Conservation (phyloP, 2,329 filamentous ascomycete species). For the Fusarium nematophilum region DNA sequence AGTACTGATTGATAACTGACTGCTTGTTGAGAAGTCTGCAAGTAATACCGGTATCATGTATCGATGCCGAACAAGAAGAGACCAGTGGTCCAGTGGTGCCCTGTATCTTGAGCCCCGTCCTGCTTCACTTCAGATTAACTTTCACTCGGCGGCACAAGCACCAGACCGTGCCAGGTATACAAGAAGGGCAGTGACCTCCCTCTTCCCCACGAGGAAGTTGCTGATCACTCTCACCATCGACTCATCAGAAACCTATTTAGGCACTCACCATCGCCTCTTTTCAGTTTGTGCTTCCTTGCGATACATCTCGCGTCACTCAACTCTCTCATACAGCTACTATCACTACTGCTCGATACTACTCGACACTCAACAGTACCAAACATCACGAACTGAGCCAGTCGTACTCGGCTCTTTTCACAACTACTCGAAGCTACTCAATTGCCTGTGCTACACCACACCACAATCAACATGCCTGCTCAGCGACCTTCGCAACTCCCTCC, state of each 20-base stretch:
- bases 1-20: no score
- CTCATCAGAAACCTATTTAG: conserved; percentile 36
- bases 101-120: conserved; percentile 44
- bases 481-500: conserved; percentile 74
- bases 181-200: conserved; percentile 47
- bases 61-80: no score
- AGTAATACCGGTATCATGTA: no score
- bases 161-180: conserved; percentile 45
- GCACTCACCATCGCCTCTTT: conserved; percentile 29
- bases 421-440: conserved; percentile 30
- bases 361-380: conserved; percentile 10
- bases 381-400: conserved; percentile 38
- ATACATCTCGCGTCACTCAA: conserved; percentile 20
- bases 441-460: conserved; percentile 29
- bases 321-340: no score
- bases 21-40: no score
- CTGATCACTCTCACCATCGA: conserved; percentile 39
- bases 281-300: neutral
- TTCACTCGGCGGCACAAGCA: conserved; percentile 47
- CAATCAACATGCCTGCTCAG: conserved; percentile 64
- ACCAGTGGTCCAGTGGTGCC: no score
- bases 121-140: conserved; percentile 50
- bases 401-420: conserved; percentile 35
- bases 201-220: conserved; percentile 33
- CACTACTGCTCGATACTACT: no score